phyloP scores from a whole-genome alignment of 1,139 yeast species.

The Diutina pseudorugosa region DNA sequence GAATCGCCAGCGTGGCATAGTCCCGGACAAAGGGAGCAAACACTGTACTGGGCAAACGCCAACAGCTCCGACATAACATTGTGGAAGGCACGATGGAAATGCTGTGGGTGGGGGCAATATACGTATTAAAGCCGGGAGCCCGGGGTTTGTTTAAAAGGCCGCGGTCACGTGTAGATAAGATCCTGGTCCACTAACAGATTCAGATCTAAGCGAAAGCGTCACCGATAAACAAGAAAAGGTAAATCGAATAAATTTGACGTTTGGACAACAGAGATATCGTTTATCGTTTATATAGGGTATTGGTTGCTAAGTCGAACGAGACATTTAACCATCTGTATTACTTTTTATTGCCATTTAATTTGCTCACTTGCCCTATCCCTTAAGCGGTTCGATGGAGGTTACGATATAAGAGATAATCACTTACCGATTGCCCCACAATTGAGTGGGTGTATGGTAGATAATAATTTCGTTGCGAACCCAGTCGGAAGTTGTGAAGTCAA shows the following conservation, averaged over 20 bases:
- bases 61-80: not conserved
- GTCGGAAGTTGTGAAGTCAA: not conserved
- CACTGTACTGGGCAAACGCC: not conserved
- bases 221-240: not conserved
- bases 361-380: not conserved
- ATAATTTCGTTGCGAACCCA: not conserved
- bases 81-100: not conserved
- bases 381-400: too few relatives aligned
- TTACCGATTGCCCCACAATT: too few relatives aligned
- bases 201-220: not conserved
- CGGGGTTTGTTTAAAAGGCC: not conserved
- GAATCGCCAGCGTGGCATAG: not conserved
- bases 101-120: not conserved
- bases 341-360: not conserved
- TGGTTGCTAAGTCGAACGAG: not conserved
- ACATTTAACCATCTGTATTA: too few relatives aligned
- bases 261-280: too few relatives aligned
- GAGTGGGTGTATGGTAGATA: not conserved
- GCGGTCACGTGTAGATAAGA: not conserved
- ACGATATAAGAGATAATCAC: too few relatives aligned
- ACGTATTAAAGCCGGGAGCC: not conserved
- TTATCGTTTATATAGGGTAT: too few relatives aligned
- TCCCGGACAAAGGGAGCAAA: not conserved
- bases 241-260: too few relatives aligned
- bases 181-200: too few relatives aligned